These are phyloP conservation scores for Candida maltosa DNA, from an alignment of 805 yeast genomes.

Conservation along the genomic window DNA sequence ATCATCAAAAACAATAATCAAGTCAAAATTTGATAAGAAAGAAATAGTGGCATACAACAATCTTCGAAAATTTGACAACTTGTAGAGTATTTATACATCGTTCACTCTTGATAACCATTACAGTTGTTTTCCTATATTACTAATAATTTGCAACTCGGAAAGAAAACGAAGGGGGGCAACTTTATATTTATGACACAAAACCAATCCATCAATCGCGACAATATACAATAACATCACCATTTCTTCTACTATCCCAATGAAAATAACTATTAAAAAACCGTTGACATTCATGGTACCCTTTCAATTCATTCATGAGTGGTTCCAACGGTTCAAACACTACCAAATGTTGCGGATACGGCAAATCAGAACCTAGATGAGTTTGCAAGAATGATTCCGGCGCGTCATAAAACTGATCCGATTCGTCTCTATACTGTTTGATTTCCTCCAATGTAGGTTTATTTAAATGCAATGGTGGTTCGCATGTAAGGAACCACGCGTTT, in stretches of 20 bases:
- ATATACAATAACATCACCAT: conserved; percentile 75
- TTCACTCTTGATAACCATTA: no score
- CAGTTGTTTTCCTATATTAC: no score
- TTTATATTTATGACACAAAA: no score
- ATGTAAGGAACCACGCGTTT: conserved; percentile 72
- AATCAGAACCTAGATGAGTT: not conserved
- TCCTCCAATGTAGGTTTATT: conserved; percentile 11
- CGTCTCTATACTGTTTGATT: conserved; percentile 63
- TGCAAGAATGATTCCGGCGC: conserved; percentile 58
- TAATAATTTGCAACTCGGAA: no score
- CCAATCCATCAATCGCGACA: conserved; percentile 12
- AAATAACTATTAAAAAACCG: conserved; percentile 74
- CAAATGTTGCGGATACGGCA: conserved; percentile 36
- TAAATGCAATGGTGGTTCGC: conserved; percentile 80
- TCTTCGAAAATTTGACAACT: no score
- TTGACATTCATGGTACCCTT: conserved; percentile 42
- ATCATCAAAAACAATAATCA: no score
- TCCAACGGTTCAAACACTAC: conserved; percentile 69
- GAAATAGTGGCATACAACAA: no score
- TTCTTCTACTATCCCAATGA: conserved; percentile 84
- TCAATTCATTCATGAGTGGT: conserved; percentile 37
- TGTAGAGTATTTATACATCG: no score
- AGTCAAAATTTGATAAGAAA: no score
- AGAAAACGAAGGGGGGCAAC: no score
- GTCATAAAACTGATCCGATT: conserved; percentile 79